Evolutionary conservation across 1,284 basidiomycete genomes (phyloP).

Genomic region (Afroboletus lepidellus): DNA sequence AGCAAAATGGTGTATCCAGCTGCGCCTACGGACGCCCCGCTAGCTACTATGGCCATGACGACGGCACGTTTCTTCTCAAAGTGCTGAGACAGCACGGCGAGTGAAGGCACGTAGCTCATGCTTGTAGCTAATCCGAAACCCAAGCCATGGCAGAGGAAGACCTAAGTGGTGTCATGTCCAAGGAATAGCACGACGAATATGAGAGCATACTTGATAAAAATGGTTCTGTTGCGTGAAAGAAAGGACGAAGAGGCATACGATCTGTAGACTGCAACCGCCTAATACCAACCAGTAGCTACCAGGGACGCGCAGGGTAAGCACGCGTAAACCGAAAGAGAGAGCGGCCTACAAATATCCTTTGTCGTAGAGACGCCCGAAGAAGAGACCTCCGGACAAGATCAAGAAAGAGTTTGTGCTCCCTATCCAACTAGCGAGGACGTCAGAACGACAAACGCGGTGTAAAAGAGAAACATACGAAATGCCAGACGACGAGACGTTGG

Average conservation of each 20-base stretch:
- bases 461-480: slow-evolving; percentile 32
- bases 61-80: slow-evolving; percentile 33
- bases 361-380: slow-evolving; percentile 38
- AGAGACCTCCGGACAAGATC: slow-evolving; percentile 36
- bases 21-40: slow-evolving; percentile 35
- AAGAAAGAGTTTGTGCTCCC: slow-evolving; percentile 46
- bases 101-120: slow-evolving; percentile 33
- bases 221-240: slow-evolving; percentile 35
- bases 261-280: slow-evolving; percentile 28
- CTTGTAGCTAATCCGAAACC: slow-evolving; percentile 36
- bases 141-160: slow-evolving; percentile 39
- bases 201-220: slow-evolving; percentile 34
- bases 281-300: slow-evolving; percentile 29
- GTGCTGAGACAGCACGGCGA: slow-evolving; percentile 40
- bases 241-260: slow-evolving; percentile 36
- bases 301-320: neutral
- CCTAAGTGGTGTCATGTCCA: slow-evolving; percentile 14
- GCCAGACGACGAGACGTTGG: slow-evolving; percentile 34
- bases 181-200: neutral
- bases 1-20: slow-evolving; percentile 38
- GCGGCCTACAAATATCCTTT: slow-evolving; percentile 34
- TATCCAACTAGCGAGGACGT: slow-evolving; percentile 42
- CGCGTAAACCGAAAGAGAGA: neutral
- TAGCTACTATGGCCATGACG: slow-evolving; percentile 34
- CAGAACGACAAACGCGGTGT: neutral